Evolutionary conservation across 2,329 filamentous ascomycete genomes (phyloP), one percentile per base, ranked within the genome.

Genomic region (Ophioceras dolichostomum): DNA sequence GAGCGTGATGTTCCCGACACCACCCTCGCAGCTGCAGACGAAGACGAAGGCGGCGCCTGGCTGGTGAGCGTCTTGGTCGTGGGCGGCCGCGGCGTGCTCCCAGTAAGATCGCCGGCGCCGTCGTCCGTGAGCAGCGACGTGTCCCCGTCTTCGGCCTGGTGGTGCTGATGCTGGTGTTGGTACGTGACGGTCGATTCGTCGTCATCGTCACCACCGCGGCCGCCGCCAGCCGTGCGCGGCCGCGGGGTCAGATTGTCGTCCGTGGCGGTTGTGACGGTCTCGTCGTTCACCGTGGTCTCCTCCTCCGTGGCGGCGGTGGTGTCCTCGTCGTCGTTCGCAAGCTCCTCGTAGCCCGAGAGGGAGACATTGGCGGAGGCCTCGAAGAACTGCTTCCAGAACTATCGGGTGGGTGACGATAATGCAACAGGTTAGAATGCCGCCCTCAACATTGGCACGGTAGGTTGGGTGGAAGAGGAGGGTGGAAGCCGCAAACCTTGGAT

Each of bases 311-410:
- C 62, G 34, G 58, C 64, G 40, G 48, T 64, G 39, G 52, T 70
- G 39, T 52, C 70, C n/a, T 82, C 78, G 2, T 68, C 64, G 37
- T 73, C 76, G 38, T 82, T 78, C 12, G 75, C 75, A 17, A 78
- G 69, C 53, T 94, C 88, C 54, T 94, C 89, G 58, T 98, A 95
- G 20, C 88, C 87, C 0, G 87, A 94, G 10, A 98, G 73, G 10
- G 89, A 94, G 19, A 98, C 89, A 52, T 98, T 96, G 55, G 91
- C 91, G 34, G 88, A 94, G 26, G 91, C 87, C 62, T 98, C 91
- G 60, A 98, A 98, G 67, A 98, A 98, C 65, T 96, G 88, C 61
- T 98, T 98, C 91, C 91, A 98, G 61, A 98, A 98, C 83, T 93
- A 52, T 10, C 38, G 7, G 22, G 22, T 26, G 22, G 8, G n/a